Percentiles rank a stretch among this genome's conserved stretches.
phyloP scores from a whole-genome alignment of 2,329 filamentous ascomycete genomes.

The Ophiostoma sp. region DNA sequence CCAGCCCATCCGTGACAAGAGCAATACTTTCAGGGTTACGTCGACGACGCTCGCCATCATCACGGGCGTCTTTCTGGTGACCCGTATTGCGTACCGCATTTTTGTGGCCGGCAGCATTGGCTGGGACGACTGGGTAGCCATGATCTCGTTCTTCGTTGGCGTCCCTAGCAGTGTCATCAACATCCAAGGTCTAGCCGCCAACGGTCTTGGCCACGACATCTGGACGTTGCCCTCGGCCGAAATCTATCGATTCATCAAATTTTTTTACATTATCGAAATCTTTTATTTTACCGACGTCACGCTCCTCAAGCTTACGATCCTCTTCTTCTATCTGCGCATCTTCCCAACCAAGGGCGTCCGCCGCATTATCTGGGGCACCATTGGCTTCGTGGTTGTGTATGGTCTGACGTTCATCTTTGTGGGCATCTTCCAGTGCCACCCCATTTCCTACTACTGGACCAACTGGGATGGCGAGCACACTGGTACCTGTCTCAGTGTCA shows the following conservation, averaged over 20 bases:
- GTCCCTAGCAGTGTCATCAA: constrained; percentile 38
- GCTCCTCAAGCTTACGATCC: constrained; percentile 52
- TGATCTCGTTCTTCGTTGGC: constrained; percentile 34
- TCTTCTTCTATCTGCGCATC: constrained; percentile 58
- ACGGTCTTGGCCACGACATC: constrained; percentile 52
- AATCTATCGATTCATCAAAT: constrained; percentile 47
- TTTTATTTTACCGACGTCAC: constrained; percentile 50
- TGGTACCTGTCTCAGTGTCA: constrained; percentile 53
- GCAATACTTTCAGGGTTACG: constrained; percentile 37
- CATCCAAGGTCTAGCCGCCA: constrained; percentile 36
- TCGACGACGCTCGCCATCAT: constrained; percentile 38
- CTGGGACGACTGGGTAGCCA: constrained; percentile 41
- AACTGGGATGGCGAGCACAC: constrained; percentile 50
- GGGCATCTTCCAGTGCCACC: constrained; percentile 53
- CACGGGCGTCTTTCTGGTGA: constrained; percentile 40
- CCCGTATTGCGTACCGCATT: constrained; percentile 42
- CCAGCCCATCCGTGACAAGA: constrained; percentile 35
- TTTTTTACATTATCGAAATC: constrained; percentile 44
- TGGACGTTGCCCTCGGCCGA: constrained; percentile 48
- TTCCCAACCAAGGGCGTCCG: constrained; percentile 47
- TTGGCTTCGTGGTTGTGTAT: constrained; percentile 43
- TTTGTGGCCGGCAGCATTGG: constrained; percentile 38
- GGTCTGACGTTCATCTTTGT: constrained; percentile 46
- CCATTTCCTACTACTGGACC: constrained; percentile 54
- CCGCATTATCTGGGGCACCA: constrained; percentile 45